Conservation (phyloP, 495 filamentous ascomycete species). For the Parachaetomium inaequale region DNA sequence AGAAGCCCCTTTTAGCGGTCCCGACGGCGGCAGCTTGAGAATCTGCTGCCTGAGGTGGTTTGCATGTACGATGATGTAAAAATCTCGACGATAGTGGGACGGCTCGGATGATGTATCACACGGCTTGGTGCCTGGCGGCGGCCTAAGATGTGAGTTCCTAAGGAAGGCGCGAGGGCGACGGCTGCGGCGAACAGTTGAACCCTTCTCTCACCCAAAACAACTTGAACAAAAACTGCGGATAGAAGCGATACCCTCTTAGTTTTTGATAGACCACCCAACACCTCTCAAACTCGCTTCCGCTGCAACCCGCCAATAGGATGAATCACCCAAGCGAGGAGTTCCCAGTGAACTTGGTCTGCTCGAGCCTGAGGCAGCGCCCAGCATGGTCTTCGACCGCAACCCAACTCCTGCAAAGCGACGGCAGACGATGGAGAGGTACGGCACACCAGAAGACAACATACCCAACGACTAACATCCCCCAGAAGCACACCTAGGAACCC, state of each 20-base stretch:
- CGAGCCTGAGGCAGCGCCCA: conserved; percentile 50
- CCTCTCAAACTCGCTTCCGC: not conserved
- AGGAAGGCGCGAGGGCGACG: conserved; percentile 16
- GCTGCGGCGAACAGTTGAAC: not conserved
- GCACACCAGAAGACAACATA: not conserved
- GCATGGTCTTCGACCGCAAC: conserved; percentile 49
- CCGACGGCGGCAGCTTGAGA: conserved; percentile 20
- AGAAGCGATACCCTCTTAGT: conserved; percentile 14
- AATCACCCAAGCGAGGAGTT: not conserved
- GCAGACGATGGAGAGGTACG: conserved; percentile 49
- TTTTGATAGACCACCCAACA: not conserved
- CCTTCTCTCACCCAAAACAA: conserved; percentile 6
- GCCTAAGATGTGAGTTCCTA: not conserved
- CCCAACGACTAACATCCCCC: not conserved
- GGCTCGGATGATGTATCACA: not conserved
- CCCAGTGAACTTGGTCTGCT: conserved; percentile 47
- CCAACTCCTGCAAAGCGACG: conserved; percentile 38
- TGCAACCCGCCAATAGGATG: not conserved
- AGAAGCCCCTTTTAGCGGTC: conserved; percentile 40
- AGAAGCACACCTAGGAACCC: conserved; percentile 51
- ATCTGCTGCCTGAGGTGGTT: no score
- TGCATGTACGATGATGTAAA: conserved; percentile 5
- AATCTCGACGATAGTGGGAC: not conserved
- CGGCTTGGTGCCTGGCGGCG: not conserved
- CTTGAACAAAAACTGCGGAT: not conserved